These are phyloP conservation scores for Santalum album DNA, from an alignment of 164 flowering plant species.

Conservation along the genomic window DNA sequence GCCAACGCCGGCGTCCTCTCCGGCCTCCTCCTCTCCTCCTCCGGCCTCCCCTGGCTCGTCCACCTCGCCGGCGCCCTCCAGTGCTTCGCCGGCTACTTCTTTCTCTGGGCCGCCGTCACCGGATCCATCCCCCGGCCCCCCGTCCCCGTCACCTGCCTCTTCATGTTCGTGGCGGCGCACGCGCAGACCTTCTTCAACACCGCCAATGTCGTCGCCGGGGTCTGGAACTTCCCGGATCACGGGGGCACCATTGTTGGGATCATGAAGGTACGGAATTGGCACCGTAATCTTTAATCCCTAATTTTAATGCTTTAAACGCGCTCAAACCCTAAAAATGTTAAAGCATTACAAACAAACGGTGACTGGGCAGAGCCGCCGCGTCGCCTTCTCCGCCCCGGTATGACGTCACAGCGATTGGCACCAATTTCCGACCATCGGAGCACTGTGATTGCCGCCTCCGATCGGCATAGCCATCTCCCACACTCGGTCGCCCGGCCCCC, in stretches of 20 bases:
- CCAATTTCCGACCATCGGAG: too few species aligned
- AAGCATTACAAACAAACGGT: too few species aligned
- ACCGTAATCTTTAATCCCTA: too few species aligned
- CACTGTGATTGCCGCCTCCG: too few species aligned
- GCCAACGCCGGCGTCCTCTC: constrained; percentile 82
- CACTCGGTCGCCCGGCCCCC: too few species aligned
- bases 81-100: constrained; percentile 67
- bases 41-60: constrained; percentile 68
- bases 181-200: constrained; percentile 88
- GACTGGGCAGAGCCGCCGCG: too few species aligned
- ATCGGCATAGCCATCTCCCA: too few species aligned
- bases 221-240: constrained; percentile 53
- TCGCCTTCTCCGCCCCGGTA: too few species aligned
- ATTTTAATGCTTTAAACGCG: too few species aligned
- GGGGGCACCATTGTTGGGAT: constrained; percentile 85
- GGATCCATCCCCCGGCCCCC: constrained; percentile 51
- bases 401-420: too few species aligned
- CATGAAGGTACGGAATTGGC: constrained; percentile 90
- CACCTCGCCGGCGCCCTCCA: constrained; percentile 62
- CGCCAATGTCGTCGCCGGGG: constrained; percentile 70
- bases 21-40: constrained; percentile 21
- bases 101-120: constrained; percentile 69
- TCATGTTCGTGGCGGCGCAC: constrained; percentile 76
- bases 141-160: constrained; percentile 59
- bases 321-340: too few species aligned